Evolutionary conservation across 768 basidiomycete genomes (phyloP).

Genomic region (Lactarius sanguifluus): DNA sequence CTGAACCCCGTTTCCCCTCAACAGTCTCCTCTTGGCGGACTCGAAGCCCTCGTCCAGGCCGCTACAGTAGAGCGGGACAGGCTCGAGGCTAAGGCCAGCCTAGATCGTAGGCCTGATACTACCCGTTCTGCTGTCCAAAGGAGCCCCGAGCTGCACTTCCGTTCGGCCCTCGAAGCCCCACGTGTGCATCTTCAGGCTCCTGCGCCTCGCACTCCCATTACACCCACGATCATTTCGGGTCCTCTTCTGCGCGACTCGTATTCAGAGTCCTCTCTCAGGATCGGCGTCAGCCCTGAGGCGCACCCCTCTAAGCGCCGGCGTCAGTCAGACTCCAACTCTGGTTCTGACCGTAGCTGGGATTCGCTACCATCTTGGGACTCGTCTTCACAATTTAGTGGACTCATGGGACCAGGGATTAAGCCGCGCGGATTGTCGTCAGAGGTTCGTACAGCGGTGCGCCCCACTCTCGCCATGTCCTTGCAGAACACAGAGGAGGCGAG

Average conservation of each 20-base stretch:
- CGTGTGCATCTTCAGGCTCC: conserved; percentile 17
- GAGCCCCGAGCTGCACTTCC: conserved; percentile 19
- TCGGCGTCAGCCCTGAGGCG: conserved; percentile 12
- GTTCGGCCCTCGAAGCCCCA: conserved; percentile 8
- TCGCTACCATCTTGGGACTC: conserved; percentile 13
- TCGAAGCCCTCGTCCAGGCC: conserved; percentile 71
- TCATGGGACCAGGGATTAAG: conserved; percentile 25
- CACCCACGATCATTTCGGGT: conserved; percentile 15
- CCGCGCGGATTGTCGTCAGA: conserved; percentile 21
- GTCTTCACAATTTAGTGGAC: conserved; percentile 10
- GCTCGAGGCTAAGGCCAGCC: conserved; percentile 38
- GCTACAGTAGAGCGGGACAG: conserved; percentile 65
- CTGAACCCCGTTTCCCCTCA: conserved; percentile 32
- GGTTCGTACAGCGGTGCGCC: conserved; percentile 18
- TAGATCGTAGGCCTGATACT: conserved; percentile 8
- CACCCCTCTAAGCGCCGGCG: conserved; percentile 20
- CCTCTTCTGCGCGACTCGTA: conserved; percentile 21
- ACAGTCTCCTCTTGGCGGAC: conserved; percentile 37
- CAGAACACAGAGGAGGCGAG: conserved; percentile 11
- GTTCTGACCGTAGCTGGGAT: conserved; percentile 23
- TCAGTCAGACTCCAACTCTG: conserved; percentile 16
- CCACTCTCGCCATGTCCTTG: not conserved
- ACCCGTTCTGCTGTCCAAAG: conserved; percentile 14
- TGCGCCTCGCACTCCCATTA: conserved; percentile 16
- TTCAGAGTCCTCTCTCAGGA: conserved; percentile 25